A percentile compares a stretch with the other conserved stretches of the same genome.
These are phyloP conservation scores for Pelagophyceae sp. DNA, from an alignment of 352 stramenopile species.

Conservation along the genomic window DNA sequence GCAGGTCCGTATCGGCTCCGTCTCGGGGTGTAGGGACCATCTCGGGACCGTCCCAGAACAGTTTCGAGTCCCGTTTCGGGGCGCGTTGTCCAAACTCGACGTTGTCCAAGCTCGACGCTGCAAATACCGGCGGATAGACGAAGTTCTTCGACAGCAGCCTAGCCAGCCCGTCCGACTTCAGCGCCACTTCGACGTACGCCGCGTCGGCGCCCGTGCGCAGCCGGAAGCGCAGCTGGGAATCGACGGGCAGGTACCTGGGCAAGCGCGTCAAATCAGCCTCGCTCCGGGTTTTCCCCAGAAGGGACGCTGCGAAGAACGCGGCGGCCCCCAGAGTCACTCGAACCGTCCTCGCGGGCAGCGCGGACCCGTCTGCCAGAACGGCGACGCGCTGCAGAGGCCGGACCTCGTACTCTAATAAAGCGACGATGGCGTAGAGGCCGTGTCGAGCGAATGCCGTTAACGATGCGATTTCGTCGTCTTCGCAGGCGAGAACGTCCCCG, in stretches of 20 bases:
- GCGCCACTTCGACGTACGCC: constrained; percentile 27
- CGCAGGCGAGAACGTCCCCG: constrained; percentile 54
- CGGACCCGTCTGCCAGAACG: constrained; percentile 9
- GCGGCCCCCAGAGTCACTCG: constrained; percentile 13
- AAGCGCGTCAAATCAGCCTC: too few relatives aligned
- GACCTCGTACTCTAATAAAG: constrained; percentile 63
- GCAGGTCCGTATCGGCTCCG: background rate
- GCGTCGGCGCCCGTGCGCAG: constrained; percentile 27
- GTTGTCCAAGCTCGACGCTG: too few relatives aligned
- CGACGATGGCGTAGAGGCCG: constrained; percentile 60
- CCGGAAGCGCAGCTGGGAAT: constrained; percentile 28
- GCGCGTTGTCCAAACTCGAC: too few relatives aligned
- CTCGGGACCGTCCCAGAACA: background rate
- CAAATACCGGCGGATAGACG: background rate
- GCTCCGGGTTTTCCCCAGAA: too few relatives aligned
- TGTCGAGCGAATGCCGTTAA: constrained; percentile 65
- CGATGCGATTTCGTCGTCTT: constrained; percentile 40
- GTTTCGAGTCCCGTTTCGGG: constrained; percentile 16
- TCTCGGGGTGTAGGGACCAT: background rate
- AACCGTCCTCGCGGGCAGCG: constrained; percentile 18
- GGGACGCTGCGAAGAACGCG: background rate
- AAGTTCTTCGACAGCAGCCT: background rate
- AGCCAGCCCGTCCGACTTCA: constrained; percentile 27
- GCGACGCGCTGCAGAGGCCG: constrained; percentile 13
- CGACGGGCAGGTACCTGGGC: constrained; percentile 30